These are phyloP conservation scores for Carex pumila DNA, from an alignment of 176 grass and related monocot species.

Conservation along the genomic window DNA sequence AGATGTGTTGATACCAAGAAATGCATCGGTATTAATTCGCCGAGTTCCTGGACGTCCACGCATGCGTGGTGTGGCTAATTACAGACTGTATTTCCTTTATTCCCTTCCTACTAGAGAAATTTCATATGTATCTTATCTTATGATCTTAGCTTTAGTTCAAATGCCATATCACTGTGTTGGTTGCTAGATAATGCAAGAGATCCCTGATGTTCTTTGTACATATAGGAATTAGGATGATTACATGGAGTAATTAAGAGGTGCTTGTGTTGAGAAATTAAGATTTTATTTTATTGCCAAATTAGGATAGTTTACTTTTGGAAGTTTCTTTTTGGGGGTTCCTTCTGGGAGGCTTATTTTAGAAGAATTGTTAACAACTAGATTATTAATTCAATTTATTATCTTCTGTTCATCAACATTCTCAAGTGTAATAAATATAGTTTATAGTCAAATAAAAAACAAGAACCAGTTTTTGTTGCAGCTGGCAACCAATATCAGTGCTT, in stretches of 20 bases:
- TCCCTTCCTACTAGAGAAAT: conserved; percentile 28
- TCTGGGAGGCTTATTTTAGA: background rate
- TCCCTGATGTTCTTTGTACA: background rate
- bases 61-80: conserved; percentile 67
- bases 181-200: background rate
- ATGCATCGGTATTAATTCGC: conserved; percentile 89
- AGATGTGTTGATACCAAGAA: conserved; percentile 88
- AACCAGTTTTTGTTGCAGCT: background rate
- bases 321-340: background rate
- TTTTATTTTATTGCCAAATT: background rate
- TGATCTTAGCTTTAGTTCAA: conserved; percentile 4
- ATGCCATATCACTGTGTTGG: background rate
- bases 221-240: background rate
- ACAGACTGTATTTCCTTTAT: conserved; percentile 61
- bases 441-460: background rate
- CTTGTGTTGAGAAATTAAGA: background rate
- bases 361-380: background rate
- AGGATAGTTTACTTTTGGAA: background rate
- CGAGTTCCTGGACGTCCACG: conserved; percentile 78
- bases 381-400: background rate
- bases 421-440: background rate
- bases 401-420: background rate
- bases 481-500: background rate
- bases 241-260: background rate
- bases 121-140: conserved; percentile 19